Conservation (phyloP, 163 green algal species). For the Chlorella variabilis region DNA sequence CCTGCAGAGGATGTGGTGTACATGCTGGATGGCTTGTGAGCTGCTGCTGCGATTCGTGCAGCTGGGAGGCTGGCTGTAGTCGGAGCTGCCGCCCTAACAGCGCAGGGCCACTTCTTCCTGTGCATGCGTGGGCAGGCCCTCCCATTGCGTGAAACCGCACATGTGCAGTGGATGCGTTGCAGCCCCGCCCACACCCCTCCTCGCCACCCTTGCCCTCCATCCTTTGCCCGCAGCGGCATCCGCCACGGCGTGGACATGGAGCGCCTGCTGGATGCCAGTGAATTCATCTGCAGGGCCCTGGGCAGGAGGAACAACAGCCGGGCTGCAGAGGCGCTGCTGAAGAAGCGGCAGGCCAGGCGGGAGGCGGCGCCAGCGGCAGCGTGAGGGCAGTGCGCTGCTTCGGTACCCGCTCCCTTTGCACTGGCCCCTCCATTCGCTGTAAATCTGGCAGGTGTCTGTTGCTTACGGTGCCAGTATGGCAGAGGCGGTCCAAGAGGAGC, state of each 20-base stretch:
- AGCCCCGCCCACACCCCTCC: too few species aligned
- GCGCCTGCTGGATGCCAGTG: constrained; percentile 65
- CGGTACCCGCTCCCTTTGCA: not conserved
- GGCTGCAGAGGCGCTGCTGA: constrained; percentile 40
- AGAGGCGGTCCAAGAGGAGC: too few species aligned
- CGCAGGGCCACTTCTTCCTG: too few species aligned
- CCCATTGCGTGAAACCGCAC: too few species aligned
- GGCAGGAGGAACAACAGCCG: constrained; percentile 37
- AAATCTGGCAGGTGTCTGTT: too few species aligned
- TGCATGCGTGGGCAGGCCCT: too few species aligned
- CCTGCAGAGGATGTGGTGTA: constrained; percentile 83
- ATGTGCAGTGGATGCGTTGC: too few species aligned
- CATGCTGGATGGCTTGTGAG: constrained; percentile 83
- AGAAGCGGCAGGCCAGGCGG: not conserved
- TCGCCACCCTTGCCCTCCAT: too few species aligned
- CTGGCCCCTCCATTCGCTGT: too few species aligned
- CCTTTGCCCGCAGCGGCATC: constrained; percentile 6
- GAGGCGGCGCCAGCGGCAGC: constrained; percentile 25
- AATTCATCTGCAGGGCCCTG: constrained; percentile 52
- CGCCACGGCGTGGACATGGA: constrained; percentile 68
- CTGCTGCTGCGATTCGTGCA: not conserved
- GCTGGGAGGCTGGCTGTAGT: too few species aligned
- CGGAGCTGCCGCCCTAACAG: not conserved
- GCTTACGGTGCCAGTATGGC: too few species aligned
- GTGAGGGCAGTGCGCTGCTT: not conserved